These are phyloP conservation scores for Aspergillus cristatus DNA, from an alignment of 495 filamentous ascomycete species.

Conservation along the genomic window DNA sequence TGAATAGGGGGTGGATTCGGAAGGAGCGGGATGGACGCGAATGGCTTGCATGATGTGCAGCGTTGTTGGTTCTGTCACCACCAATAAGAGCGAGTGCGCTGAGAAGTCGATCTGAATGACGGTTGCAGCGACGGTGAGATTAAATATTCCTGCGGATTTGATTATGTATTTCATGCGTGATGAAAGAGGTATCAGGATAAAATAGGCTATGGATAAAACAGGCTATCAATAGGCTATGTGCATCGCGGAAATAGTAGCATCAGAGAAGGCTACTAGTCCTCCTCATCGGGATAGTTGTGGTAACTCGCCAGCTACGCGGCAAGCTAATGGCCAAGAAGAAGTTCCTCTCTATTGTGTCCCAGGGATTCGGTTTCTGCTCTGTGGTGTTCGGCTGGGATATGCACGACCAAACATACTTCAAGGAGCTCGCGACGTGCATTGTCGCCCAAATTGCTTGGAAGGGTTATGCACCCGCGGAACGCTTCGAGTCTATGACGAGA, in stretches of 20 bases:
- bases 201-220: neutral
- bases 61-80: neutral
- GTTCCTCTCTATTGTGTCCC: slow-evolving; percentile 73
- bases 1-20: slow-evolving; percentile 11
- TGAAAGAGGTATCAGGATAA: too few species aligned
- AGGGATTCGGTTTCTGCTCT: slow-evolving; percentile 94
- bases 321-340: slow-evolving; percentile 96
- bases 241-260: too few species aligned
- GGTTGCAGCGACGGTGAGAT: neutral
- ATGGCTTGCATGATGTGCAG: slow-evolving; percentile 24
- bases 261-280: too few species aligned
- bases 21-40: slow-evolving; percentile 23
- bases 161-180: too few species aligned
- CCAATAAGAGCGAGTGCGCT: neutral
- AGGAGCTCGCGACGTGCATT: slow-evolving; percentile 80
- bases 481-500: too few species aligned
- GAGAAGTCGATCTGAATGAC: neutral
- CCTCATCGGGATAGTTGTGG: too few species aligned
- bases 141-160: neutral
- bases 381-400: slow-evolving; percentile 98
- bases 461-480: too few species aligned
- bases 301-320: slow-evolving; percentile 76
- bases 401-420: slow-evolving; percentile 84
- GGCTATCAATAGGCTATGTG: too few species aligned
- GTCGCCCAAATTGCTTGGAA: too few species aligned